These are phyloP conservation scores for Coccomyxa sp. DNA, from an alignment of 139 green algal species.

Conservation along the genomic window DNA sequence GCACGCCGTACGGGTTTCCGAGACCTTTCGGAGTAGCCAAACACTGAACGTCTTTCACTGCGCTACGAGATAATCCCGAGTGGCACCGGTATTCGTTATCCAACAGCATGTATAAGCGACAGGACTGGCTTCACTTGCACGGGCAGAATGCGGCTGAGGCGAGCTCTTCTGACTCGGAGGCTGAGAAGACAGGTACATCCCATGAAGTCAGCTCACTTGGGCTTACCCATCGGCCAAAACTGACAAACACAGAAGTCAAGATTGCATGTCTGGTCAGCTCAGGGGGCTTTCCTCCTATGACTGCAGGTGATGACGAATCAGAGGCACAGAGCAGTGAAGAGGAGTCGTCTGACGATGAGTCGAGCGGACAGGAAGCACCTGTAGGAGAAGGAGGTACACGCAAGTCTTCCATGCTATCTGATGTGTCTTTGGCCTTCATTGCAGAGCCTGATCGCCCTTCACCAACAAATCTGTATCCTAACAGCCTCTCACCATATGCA, in stretches of 20 bases:
- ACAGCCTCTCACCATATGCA: not conserved
- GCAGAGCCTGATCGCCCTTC: not conserved
- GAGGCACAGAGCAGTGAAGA: not conserved
- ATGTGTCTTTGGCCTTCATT: not conserved
- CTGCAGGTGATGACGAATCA: not conserved
- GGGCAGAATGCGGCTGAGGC: not conserved
- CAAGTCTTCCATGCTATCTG: not conserved
- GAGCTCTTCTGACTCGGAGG: not conserved
- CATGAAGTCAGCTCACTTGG: not conserved
- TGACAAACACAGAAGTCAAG: not conserved
- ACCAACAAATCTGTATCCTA: not conserved
- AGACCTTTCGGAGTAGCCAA: not conserved
- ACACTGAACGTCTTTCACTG: too few species aligned
- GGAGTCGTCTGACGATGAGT: not conserved
- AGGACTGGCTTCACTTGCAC: not conserved
- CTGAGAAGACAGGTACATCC: not conserved
- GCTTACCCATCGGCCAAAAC: not conserved
- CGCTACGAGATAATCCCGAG: too few species aligned
- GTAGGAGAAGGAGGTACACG: not conserved
- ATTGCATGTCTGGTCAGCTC: not conserved
- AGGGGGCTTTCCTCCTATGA: not conserved
- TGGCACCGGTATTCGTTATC: not conserved
- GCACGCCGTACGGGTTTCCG: not conserved
- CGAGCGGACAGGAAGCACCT: not conserved
- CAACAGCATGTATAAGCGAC: not conserved